Evolutionary conservation across 2,329 filamentous ascomycete genomes (phyloP), one percentile per base, ranked within the genome.

Genomic region (Penicillium sp.): DNA sequence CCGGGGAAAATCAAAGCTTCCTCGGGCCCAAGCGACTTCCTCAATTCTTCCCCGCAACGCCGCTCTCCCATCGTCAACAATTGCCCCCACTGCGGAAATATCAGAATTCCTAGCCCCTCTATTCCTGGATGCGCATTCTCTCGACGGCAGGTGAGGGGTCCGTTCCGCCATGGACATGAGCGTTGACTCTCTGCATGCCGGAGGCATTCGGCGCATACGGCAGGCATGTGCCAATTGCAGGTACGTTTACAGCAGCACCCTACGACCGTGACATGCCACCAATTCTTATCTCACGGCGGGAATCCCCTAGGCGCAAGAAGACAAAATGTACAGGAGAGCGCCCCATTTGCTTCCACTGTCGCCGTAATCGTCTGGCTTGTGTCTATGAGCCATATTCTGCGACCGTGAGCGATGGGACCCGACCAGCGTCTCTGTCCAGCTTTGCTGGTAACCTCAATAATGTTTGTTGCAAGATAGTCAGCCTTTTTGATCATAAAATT

Each of bases 181-280:
- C 19, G 18, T 55, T n/a, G 59, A 61, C 18, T 47, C 54, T 13
- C 31, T 55, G 13, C 54, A 60, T 14, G 33, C 31, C 5, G 47
- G 47, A 9, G 51, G 56, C 6, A 58, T 63, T 43, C 70, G 67
- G 62, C 67, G 69, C n/a, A 69, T 70, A 24, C 66, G 69, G 24
- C 69, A 70, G 49, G 69, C 69, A 6, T 71, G 69, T 47, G 66
- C 66, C 14, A 70, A 65, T 40, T 71, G 69, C 61, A 62, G 69
- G 69, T 71, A 61, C 7, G 61, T 60, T 35, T 36, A 50, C 10
- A 33, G 4, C 10, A 44, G n/a, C 24, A 14, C 24, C 31, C 6
- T 16, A 9, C 19, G 31, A 37, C n/a, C 19, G n/a, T 16, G 16
- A 49, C 3, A 19, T 16, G 13, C 7, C 4, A 35, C 16, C 31